These are phyloP conservation scores for Beauveria australis DNA, from an alignment of 2,329 filamentous ascomycete genomes.

Conservation along the genomic window DNA sequence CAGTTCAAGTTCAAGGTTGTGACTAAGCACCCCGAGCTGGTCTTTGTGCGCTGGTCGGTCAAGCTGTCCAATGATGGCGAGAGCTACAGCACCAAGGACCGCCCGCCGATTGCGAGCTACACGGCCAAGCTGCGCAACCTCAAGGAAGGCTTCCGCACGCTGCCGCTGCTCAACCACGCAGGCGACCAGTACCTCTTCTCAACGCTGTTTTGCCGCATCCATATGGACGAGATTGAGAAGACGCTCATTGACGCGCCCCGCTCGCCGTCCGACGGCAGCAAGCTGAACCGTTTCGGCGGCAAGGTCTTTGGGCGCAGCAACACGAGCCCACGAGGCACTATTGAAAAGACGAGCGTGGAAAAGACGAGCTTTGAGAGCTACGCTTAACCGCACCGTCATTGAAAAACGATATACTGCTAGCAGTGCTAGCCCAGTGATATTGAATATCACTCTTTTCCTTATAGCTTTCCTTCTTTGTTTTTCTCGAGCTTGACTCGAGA, in stretches of 20 bases:
- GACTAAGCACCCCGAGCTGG: constrained; percentile 88
- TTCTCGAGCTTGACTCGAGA: background rate
- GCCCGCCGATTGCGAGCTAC: constrained; percentile 70
- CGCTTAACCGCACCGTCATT: background rate
- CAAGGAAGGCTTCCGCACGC: constrained; percentile 84
- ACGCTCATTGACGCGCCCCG: constrained; percentile 45
- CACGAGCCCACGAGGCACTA: constrained; percentile 43
- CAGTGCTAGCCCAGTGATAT: constrained; percentile 9
- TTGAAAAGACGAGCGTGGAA: constrained; percentile 44
- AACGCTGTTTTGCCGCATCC: constrained; percentile 84
- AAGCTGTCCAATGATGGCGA: constrained; percentile 76
- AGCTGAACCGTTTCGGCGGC: constrained; percentile 47
- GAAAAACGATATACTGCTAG: background rate
- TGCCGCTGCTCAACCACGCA: constrained; percentile 79
- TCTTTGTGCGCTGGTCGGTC: constrained; percentile 90
- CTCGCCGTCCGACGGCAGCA: constrained; percentile 35
- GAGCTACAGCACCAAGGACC: constrained; percentile 49
- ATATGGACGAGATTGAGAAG: constrained; percentile 50
- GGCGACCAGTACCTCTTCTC: constrained; percentile 94
- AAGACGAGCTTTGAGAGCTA: constrained; percentile 35
- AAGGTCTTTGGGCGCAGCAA: constrained; percentile 50
- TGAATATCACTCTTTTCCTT: constrained; percentile 4
- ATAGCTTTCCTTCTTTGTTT: background rate
- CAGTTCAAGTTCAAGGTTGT: constrained; percentile 73
- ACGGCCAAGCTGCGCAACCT: constrained; percentile 87